These are phyloP conservation scores for Pseudoscleropodium purum DNA, from an alignment of 225 moss, liverwort and hornwort genomes.

Conservation along the genomic window DNA sequence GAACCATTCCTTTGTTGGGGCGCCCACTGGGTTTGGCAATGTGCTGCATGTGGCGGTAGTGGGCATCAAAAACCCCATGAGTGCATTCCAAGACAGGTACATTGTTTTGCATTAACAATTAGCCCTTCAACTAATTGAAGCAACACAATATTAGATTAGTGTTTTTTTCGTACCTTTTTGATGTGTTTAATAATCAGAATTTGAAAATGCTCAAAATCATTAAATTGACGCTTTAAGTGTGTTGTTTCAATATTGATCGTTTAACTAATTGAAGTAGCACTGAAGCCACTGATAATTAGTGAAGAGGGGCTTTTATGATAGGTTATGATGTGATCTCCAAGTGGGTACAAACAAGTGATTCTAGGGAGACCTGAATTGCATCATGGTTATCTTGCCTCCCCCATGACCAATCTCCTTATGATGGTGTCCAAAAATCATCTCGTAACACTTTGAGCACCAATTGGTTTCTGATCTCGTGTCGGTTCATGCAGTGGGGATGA, in stretches of 20 bases:
- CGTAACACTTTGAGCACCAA: not conserved
- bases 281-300: not conserved
- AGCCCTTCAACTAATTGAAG: not conserved
- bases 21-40: constrained; percentile 58
- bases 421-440: not conserved
- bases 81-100: constrained; percentile 74
- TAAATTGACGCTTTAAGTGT: not conserved
- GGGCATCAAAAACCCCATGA: constrained; percentile 91
- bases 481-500: constrained; percentile 71
- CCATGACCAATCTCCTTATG: not conserved
- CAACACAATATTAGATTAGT: not conserved
- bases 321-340: not conserved
- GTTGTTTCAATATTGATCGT: not conserved
- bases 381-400: not conserved
- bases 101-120: not conserved
- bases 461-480: not conserved
- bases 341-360: not conserved
- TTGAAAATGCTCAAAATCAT: not conserved
- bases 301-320: not conserved
- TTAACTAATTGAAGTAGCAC: not conserved
- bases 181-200: not conserved
- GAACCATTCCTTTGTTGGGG: constrained; percentile 32
- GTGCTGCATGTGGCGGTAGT: constrained; percentile 84
- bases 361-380: not conserved
- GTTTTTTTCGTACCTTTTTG: not conserved